Base-by-base conservation (phyloP, 108 stramenopile genomes). In the Nitzschia sp. region DNA sequence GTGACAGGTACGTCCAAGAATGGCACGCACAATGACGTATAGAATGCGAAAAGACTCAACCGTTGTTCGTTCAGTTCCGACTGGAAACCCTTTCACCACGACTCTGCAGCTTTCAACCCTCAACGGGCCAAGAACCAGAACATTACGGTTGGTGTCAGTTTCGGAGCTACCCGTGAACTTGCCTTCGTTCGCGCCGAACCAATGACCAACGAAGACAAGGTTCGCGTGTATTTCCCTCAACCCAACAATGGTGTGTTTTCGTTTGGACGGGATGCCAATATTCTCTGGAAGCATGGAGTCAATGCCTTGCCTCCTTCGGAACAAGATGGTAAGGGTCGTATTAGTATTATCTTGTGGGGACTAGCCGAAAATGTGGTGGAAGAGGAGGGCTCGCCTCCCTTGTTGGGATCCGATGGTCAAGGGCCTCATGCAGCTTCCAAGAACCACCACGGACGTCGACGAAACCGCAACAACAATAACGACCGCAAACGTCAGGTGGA, bases 31-130 rank as follows among this genome's bases (percentile, higher is more conserved):
- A 69, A 82, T 40, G 88, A 91, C 80, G 22, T 41, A 11, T 63
- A 65, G 8, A 89, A 89, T n/a, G n/a, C n/a, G n/a, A n/a, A n/a
- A n/a, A n/a, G n/a, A n/a, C n/a, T n/a, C n/a, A n/a, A n/a, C n/a
- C n/a, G 12, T 12, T 12, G 9, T 22, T 22, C 10, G 11, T 54
- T 17, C 38, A 72, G 70, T 51, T 69, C 70, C 10, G 93, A 90
- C 75, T 94, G 93, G 93, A 91, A 91, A 65, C 90, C 93, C 60
- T 91, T 94, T 72, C 93, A 94, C 82, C 93, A 94, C 70, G 93
- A 94, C 80, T 86, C 85, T 24, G 93, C 93, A 7, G 93, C 93
- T 20, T 91, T 84, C 73, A 94, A 94, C 70, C 85, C 83, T 10
- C 68, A 78, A 51, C 53, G 93, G 39, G 93, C 93, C 34, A 80